Evolutionary conservation across 148 eudicot species (phyloP), one percentile per base, ranked within the genome.

Genomic region (Heliamphora exappendiculata): DNA sequence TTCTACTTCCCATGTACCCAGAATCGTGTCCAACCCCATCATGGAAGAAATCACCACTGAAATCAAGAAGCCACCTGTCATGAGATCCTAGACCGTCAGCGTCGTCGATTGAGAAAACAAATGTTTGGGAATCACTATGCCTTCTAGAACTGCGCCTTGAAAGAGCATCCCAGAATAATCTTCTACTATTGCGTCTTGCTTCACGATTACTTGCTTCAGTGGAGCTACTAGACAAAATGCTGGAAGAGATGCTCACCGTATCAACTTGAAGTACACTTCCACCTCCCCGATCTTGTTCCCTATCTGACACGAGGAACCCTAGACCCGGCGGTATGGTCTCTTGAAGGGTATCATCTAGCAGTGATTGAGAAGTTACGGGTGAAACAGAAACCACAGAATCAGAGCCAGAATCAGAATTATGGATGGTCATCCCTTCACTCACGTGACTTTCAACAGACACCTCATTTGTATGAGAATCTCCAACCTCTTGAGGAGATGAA

Each of bases 111-210:
- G 93, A 70, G 64, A 88, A 81, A 73, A 84, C 78, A 53, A 87
- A 78, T 78, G 85, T 79, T 6, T 87, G 84, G 64, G 84, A 81
- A 76, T 90, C 90, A 67, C 80, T 47, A 64, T 71, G 83, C 68
- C 90, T 81, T 84, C 91, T 86, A 26, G 93, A 85, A 78, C 78
- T 82, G 11, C 86, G 90, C 79, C 89, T 88, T 50, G 95, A 83
- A 65, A 93, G 89, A 49, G 93, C 86, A 89, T 92, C 91, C 94
- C 89, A 85, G 63, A 89, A 89, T 70, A 85, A 79, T 74, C 93
- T 83, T 84, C 95, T 89, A 75, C 87, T 82, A 72, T 85, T 88
- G 79, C 87, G 74, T 85, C 93, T 86, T 59, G 85, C 79, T 78
- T 92, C 95, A 50, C 78, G 86, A 67, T 83, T 75, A 78, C 83